A percentile compares a stretch with the other conserved stretches of the same genome.
These are phyloP conservation scores for Lecanoromycetidae sp. DNA, from an alignment of 2,329 filamentous ascomycete species.

Conservation along the genomic window DNA sequence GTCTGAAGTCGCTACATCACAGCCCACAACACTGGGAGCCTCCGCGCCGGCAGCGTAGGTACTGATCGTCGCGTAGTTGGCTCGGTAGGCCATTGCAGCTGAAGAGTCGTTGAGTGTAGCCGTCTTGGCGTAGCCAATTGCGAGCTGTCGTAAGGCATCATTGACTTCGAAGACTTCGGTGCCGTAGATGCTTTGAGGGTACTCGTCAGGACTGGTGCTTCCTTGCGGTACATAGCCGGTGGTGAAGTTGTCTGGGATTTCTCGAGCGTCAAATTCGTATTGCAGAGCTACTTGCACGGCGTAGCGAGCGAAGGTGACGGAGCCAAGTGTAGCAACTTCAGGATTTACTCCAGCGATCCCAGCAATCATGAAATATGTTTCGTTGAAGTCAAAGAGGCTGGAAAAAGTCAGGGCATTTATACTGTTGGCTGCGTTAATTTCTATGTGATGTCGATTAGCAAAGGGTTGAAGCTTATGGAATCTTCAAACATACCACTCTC, in stretches of 20 bases:
- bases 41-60: slow-evolving; percentile 33
- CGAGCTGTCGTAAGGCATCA: slow-evolving; percentile 43
- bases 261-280: slow-evolving; percentile 61
- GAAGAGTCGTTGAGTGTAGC: slow-evolving; percentile 43
- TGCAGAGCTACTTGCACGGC: slow-evolving; percentile 63
- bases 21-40: slow-evolving; percentile 47
- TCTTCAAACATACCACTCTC: slow-evolving; percentile 21
- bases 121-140: slow-evolving; percentile 36
- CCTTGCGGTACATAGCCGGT: slow-evolving; percentile 61
- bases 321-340: slow-evolving; percentile 50
- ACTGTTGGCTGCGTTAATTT: slow-evolving; percentile 63
- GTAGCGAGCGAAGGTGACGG: slow-evolving; percentile 56
- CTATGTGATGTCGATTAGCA: slow-evolving; percentile 22
- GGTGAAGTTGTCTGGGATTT: slow-evolving; percentile 51
- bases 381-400: slow-evolving; percentile 48
- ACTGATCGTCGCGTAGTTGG: slow-evolving; percentile 33
- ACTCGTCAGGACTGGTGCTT: slow-evolving; percentile 40
- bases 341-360: slow-evolving; percentile 68
- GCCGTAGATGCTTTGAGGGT: slow-evolving; percentile 50
- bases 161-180: slow-evolving; percentile 60
- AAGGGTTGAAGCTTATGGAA: neutral
- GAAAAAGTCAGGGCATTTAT: slow-evolving; percentile 53
- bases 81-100: slow-evolving; percentile 42
- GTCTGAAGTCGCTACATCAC: slow-evolving; percentile 58
- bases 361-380: slow-evolving; percentile 58